A percentile compares a stretch with the other conserved stretches of the same genome.
These are phyloP conservation scores for Candida dendrica DNA, from an alignment of 805 yeast species.

Conservation along the genomic window DNA sequence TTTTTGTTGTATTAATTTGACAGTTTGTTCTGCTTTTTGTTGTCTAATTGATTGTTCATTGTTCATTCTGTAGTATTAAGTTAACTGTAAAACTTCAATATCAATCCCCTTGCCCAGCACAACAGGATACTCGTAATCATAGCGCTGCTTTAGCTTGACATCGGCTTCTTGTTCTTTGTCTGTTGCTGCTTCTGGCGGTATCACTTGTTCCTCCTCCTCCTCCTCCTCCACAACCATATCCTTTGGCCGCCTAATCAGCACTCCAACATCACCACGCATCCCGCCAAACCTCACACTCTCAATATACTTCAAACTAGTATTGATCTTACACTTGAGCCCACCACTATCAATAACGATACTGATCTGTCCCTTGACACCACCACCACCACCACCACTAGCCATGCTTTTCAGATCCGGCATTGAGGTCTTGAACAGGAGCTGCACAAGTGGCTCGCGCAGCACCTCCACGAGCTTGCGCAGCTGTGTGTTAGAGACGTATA, in stretches of 20 bases:
- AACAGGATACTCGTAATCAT: conserved; percentile 9
- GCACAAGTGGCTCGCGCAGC: conserved; percentile 9
- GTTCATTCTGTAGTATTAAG: too few species aligned
- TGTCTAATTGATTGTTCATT: too few species aligned
- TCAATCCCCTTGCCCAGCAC: conserved; percentile 11
- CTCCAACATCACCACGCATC: background rate
- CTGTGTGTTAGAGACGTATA: conserved; percentile 16
- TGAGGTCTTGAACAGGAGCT: conserved; percentile 7
- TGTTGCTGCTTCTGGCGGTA: conserved; percentile 17
- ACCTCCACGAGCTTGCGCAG: conserved; percentile 7
- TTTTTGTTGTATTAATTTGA: background rate
- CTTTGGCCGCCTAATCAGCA: conserved; percentile 10
- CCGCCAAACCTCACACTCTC: background rate
- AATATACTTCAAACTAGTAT: conserved; percentile 5
- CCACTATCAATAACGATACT: conserved; percentile 4
- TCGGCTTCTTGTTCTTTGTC: conserved; percentile 7
- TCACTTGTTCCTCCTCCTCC: background rate
- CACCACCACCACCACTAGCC: background rate
- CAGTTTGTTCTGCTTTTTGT: background rate
- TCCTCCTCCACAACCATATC: conserved; percentile 2
- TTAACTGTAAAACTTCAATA: conserved; percentile 11
- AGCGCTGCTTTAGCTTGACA: conserved; percentile 11
- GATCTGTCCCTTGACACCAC: conserved; percentile 3
- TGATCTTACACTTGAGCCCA: conserved; percentile 15
- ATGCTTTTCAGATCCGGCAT: conserved; percentile 4